A percentile compares a stretch with the other conserved stretches of the same genome.
These are phyloP conservation scores for Elaphomyces granulatus DNA, from an alignment of 495 filamentous ascomycete genomes.

Conservation along the genomic window DNA sequence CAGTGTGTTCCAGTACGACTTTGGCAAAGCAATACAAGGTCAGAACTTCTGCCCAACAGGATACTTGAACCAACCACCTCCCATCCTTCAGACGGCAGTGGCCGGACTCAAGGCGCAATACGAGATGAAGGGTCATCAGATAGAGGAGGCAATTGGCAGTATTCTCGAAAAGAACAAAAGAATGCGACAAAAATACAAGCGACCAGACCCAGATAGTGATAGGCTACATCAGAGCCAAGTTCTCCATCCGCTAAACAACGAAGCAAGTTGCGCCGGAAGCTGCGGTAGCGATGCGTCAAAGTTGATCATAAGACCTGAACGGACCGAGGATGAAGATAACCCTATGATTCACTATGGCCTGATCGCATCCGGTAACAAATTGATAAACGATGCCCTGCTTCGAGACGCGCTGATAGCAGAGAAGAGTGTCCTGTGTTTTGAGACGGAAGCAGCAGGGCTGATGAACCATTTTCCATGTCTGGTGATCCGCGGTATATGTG, in stretches of 20 bases:
- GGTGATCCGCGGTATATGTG: slow-evolving; percentile 27
- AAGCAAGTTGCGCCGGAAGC: too few relatives aligned
- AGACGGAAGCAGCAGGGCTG: slow-evolving; percentile 36
- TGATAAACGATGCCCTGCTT: slow-evolving; percentile 16
- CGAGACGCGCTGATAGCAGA: slow-evolving; percentile 10
- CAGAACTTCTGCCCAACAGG: too few relatives aligned
- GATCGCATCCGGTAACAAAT: slow-evolving; percentile 22
- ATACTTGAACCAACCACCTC: slow-evolving; percentile 11
- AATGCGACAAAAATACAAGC: slow-evolving; percentile 10
- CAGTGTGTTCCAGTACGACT: slow-evolving; percentile 11
- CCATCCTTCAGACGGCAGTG: slow-evolving; percentile 5
- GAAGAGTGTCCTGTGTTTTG: slow-evolving; percentile 24
- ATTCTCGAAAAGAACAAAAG: slow-evolving; percentile 9
- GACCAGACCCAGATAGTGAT: slow-evolving; percentile 14
- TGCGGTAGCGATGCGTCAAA: too few relatives aligned
- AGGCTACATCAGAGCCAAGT: slow-evolving; percentile 10
- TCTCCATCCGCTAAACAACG: too few relatives aligned
- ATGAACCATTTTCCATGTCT: slow-evolving; percentile 21
- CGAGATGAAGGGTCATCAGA: background rate
- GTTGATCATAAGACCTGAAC: too few relatives aligned
- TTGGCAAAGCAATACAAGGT: too few relatives aligned
- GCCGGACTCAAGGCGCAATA: slow-evolving; percentile 2
- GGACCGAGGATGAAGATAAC: slow-evolving; percentile 1
- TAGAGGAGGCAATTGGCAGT: slow-evolving; percentile 10
- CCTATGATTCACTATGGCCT: slow-evolving; percentile 17